phyloP scores from a whole-genome alignment of 441 rosid genomes.

The Pelargonium exstipulatum region DNA sequence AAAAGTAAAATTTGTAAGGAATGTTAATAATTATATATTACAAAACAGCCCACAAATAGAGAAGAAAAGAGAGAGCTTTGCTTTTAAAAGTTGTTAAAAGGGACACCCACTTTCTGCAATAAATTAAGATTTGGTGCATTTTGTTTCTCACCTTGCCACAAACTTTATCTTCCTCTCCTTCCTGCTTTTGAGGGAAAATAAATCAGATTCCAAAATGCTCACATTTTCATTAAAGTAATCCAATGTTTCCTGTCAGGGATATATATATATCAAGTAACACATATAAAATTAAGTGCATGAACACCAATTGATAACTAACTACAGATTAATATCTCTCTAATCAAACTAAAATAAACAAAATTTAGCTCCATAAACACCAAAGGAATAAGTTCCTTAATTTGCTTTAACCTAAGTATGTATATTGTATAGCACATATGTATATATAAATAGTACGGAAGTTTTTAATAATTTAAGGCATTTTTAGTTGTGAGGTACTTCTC shows the following conservation, averaged over 20 bases:
- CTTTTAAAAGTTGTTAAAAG: conserved; percentile 47
- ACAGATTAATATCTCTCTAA: no score
- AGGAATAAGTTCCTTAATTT: no score
- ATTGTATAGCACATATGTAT: no score
- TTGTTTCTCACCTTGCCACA: conserved; percentile 35
- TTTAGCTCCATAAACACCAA: no score
- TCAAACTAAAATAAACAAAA: no score
- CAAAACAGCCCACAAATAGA: conserved; percentile 32
- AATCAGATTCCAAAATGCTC: conserved; percentile 49
- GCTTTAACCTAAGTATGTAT: no score
- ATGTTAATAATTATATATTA: not conserved
- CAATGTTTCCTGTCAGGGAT: conserved; percentile 23
- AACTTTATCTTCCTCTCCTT: conserved; percentile 38
- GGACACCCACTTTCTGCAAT: conserved; percentile 81
- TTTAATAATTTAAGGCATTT: no score
- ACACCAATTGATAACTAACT: conserved; percentile 14
- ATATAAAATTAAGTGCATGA: conserved; percentile 22
- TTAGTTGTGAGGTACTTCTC: no score
- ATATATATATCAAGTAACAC: conserved; percentile 25
- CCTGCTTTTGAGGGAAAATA: conserved; percentile 69
- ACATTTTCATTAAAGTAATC: conserved; percentile 26
- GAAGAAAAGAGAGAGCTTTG: conserved; percentile 46
- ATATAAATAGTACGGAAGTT: no score
- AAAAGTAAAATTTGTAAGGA: not conserved
- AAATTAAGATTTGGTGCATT: conserved; percentile 24